Evolutionary conservation across 306 rosid genomes (phyloP), one percentile per base, ranked within the genome.

Genomic region (Styphnolobium japonicum): DNA sequence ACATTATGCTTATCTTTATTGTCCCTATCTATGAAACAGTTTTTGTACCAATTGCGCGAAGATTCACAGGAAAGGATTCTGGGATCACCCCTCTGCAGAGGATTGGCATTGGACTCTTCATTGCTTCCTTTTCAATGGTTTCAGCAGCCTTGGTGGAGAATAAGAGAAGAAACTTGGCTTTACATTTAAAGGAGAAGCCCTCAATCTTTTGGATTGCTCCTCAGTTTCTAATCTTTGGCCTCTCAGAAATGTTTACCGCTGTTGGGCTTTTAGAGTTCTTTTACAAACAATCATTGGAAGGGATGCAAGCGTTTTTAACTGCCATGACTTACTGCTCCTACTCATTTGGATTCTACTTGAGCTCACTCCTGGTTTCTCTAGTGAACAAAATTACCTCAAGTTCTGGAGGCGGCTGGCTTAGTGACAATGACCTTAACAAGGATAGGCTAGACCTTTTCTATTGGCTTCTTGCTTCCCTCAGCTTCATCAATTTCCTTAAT

Each of bases 241-340:
- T 90, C 3, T 86, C 94, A 0, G 92, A 90, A 80, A 78, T 88
- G 84, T 86, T 90, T 40, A 88, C 94, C 0, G 90, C 89, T 0
- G 94, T 90, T 15, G 94, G 94, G 40, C 86, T 88, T 0, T 65
- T 90, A 0, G 94, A 90, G 78, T 90, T 90, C 63, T 88, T 90
- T 77, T 90, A 90, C 81, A 84, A 71, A 45, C 90, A 90, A 43
- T 82, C 94, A 0, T 25, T 81, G 78, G 88, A 86, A 19, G 90
- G 92, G 16, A 88, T 90, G 94, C 92, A 88, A 7, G 76, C 90
- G 22, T 86, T 86, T 80, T 71, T 88, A n/a, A 88, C 92, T 0
- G 90, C 90, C 58, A 84, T 90, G 87, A 84, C 92, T 2, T 90
- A 86, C 45, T 90, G 94, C 45, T 87, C 93, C 0, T 87, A 87